phyloP scores from a whole-genome alignment of 306 rosid genomes.

The Trifolium repens region DNA sequence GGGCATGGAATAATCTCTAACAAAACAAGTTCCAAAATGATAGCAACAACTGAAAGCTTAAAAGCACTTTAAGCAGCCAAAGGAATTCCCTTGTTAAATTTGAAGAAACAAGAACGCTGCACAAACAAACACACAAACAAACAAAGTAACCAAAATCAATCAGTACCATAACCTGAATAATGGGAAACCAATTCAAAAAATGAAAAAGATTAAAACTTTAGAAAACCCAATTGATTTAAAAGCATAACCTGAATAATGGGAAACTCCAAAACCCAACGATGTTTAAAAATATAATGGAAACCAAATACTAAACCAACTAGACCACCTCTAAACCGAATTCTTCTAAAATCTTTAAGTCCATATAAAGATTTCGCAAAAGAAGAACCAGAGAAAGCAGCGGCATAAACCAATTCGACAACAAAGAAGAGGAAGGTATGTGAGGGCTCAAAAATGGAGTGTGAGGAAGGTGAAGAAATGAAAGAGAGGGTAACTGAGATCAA shows the following conservation, averaged over 20 bases:
- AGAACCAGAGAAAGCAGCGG: slow-evolving; percentile 49
- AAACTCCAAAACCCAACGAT: slow-evolving; percentile 80
- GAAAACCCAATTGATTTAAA: not conserved
- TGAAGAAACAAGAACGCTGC: slow-evolving; percentile 90
- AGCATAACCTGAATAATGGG: slow-evolving; percentile 85
- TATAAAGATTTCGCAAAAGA: slow-evolving; percentile 58
- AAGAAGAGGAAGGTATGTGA: slow-evolving; percentile 51
- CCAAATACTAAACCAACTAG: slow-evolving; percentile 66
- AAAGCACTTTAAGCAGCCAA: slow-evolving; percentile 63
- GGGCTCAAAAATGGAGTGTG: slow-evolving; percentile 47
- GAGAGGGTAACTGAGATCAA: slow-evolving; percentile 78
- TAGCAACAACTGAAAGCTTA: slow-evolving; percentile 68
- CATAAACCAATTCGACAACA: not conserved
- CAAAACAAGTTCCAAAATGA: slow-evolving; percentile 54
- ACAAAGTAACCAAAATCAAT: not conserved
- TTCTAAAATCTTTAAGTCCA: slow-evolving; percentile 45
- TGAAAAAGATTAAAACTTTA: not conserved
- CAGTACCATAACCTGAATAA: not conserved
- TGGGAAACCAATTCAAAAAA: not conserved
- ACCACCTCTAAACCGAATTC: slow-evolving; percentile 63
- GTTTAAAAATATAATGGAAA: slow-evolving; percentile 60
- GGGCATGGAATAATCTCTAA: slow-evolving; percentile 58
- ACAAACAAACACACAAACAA: slow-evolving; percentile 32
- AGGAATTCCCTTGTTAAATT: slow-evolving; percentile 92
- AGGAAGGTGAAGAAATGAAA: slow-evolving; percentile 56